These are phyloP conservation scores for Neoarthrinium moseri DNA, from an alignment of 2,329 filamentous ascomycete species.

Conservation along the genomic window DNA sequence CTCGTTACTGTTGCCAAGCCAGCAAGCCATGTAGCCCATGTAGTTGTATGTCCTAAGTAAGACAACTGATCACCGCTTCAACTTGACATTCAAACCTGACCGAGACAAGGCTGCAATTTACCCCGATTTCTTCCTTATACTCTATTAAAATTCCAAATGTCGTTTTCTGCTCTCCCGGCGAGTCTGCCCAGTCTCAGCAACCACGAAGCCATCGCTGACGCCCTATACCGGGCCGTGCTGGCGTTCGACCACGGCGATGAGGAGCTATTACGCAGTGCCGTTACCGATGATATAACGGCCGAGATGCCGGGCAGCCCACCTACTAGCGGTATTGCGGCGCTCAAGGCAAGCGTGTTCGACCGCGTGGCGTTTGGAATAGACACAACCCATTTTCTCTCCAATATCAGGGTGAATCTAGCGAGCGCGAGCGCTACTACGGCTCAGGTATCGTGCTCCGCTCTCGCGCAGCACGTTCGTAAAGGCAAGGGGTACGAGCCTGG, in stretches of 20 bases:
- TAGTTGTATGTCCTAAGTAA: too few relatives aligned
- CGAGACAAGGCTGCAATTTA: too few relatives aligned
- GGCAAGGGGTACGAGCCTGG: neutral
- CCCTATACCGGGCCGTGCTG: neutral
- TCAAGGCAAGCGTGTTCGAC: neutral
- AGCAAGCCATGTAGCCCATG: too few relatives aligned
- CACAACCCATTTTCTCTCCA: neutral
- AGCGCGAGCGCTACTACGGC: neutral
- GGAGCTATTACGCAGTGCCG: neutral
- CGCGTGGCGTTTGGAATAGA: neutral
- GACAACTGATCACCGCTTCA: too few relatives aligned
- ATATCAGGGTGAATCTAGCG: neutral
- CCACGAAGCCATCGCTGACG: neutral
- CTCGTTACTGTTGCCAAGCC: too few relatives aligned
- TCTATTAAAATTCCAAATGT: too few relatives aligned
- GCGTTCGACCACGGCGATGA: neutral
- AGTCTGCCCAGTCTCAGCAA: neutral
- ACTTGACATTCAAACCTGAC: too few relatives aligned
- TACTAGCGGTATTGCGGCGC: neutral
- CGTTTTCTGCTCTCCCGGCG: neutral
- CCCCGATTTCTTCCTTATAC: too few relatives aligned
- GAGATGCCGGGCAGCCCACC: neutral
- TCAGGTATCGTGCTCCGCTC: neutral
- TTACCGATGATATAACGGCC: neutral
- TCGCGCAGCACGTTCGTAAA: neutral